These are phyloP conservation scores for Gardenia jasminoides DNA, from an alignment of 257 asterid species.

Conservation along the genomic window DNA sequence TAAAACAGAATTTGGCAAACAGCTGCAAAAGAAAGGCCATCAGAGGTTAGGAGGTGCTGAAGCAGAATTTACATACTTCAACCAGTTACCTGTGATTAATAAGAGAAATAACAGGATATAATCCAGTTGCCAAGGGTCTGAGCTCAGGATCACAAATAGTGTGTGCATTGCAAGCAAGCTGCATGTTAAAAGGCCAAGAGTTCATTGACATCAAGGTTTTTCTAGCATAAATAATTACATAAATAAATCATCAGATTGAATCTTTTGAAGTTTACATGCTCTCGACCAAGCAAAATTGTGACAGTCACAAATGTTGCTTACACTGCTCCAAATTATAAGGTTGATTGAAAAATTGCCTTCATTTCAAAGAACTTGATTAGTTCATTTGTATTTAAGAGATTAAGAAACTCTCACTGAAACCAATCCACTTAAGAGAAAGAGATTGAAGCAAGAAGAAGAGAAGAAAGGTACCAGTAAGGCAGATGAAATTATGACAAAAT, in stretches of 20 bases:
- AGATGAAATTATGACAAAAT: background rate
- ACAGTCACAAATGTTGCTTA: background rate
- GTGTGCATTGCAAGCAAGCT: constrained; percentile 99
- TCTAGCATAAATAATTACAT: background rate
- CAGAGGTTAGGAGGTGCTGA: constrained; percentile 27
- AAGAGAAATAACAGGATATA: constrained; percentile 78
- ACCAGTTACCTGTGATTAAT: constrained; percentile 84
- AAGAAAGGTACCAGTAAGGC: background rate
- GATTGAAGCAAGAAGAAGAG: background rate
- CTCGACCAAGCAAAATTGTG: background rate
- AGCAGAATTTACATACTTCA: constrained; percentile 11
- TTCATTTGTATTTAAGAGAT: background rate
- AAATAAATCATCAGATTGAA: background rate
- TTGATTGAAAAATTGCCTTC: background rate
- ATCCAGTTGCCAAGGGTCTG: constrained; percentile 90
- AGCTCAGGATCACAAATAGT: constrained; percentile 86
- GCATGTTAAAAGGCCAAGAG: constrained; percentile 14
- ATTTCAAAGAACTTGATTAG: background rate
- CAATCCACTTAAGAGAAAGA: background rate
- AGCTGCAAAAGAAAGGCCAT: constrained; percentile 50
- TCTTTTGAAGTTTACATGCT: background rate
- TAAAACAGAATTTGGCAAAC: constrained; percentile 82
- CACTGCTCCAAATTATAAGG: background rate
- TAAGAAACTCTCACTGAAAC: background rate
- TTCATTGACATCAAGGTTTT: background rate